phyloP scores from a whole-genome alignment of 495 filamentous ascomycete genomes.

The Baudoinia panamericana region DNA sequence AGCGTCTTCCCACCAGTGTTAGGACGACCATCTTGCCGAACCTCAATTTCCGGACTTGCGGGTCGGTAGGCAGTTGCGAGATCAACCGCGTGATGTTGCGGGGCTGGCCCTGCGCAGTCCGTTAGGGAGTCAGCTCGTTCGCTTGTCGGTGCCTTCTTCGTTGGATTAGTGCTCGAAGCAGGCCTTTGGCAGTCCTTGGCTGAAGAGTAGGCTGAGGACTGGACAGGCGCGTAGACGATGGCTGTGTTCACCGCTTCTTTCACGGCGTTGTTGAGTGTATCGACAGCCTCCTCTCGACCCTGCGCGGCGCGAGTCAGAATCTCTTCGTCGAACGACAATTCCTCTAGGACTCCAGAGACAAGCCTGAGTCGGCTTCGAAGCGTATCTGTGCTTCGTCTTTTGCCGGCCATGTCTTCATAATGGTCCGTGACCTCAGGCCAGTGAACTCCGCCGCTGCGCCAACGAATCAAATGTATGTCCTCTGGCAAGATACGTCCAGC shows the following conservation, averaged over 20 bases:
- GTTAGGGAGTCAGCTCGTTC: too few relatives aligned
- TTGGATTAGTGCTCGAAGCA: too few relatives aligned
- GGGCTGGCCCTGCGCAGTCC: too few relatives aligned
- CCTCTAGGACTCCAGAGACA: neutral
- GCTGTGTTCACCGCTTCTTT: too few relatives aligned
- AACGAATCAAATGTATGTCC: conserved; percentile 1
- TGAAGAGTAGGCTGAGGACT: too few relatives aligned
- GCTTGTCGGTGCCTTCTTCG: too few relatives aligned
- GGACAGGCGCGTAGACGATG: too few relatives aligned
- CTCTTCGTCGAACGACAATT: neutral
- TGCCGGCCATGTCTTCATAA: neutral
- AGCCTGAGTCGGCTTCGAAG: conserved; percentile 2
- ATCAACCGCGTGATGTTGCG: too few relatives aligned
- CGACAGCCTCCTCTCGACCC: neutral
- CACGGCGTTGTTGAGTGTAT: conserved; percentile 1
- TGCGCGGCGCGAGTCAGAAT: neutral
- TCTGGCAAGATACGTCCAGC: conserved; percentile 1
- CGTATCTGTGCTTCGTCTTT: neutral
- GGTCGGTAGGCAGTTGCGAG: too few relatives aligned
- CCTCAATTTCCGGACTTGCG: too few relatives aligned
- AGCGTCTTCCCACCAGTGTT: conserved; percentile 7
- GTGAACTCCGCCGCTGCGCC: neutral
- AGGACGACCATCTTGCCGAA: too few relatives aligned
- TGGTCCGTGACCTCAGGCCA: neutral
- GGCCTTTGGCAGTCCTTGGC: too few relatives aligned